Evolutionary conservation across 257 asterid species (phyloP), one percentile per base, ranked within the genome.

Genomic region (Anisodus tanguticus): DNA sequence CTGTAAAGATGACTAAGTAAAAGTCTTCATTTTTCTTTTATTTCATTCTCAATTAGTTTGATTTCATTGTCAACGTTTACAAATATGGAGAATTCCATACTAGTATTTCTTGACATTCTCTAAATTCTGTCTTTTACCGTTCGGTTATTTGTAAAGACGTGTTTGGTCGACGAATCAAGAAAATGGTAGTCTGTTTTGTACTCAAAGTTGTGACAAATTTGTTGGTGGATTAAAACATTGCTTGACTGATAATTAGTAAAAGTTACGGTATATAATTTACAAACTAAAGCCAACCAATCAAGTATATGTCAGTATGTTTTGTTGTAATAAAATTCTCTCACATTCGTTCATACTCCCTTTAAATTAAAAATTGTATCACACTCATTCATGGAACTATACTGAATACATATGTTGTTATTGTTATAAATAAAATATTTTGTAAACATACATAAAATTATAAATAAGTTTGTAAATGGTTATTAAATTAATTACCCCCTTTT

Each of bases 41-140:
- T 43, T 43, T 6, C 35, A 5, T 4, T 72, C 9, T 72, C 80
- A 39, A 39, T 68, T 45, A 31, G 57, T 19, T 74, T 74, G 59
- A 26, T 51, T 51, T 51, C 81, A 12, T 26, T 76, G 49, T 76
- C 47, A 76, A 3, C 4, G 62, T 26, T 53, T 22, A 76, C 81
- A 76, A 76, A 53, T 76, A 31, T 76, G 81, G 79, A 70, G 16
- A 43, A 70, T 71, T 71, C 16, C 15, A n/a, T 41, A 41, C 54
- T 3, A 6, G 45, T 41, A 6, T 41, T 11, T 26, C 26, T 49
- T 74, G 8, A 41, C 81, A 74, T 45, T 12, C 43, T 19, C 15
- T 54, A 47, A 31, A 51, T 49, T 74, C 63, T 51, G 62, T 74
- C 58, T 47, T 49, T 45, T 47, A 71, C 59, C 16, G 59, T 72